These are phyloP conservation scores for Monilinia laxa DNA, from an alignment of 2,329 filamentous ascomycete genomes.

Conservation along the genomic window DNA sequence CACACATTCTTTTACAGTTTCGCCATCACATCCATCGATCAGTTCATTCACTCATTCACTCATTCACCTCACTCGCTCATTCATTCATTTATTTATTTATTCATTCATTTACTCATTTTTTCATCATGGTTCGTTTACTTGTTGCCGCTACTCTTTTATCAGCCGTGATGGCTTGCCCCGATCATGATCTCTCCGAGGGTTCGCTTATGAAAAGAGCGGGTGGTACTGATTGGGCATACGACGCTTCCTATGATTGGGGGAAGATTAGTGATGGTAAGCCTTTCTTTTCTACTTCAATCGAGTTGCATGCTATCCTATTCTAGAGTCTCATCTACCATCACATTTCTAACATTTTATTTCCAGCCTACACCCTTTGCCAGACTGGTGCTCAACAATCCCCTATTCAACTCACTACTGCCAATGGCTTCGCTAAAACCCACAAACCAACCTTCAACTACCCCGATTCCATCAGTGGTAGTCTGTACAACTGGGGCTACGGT, in stretches of 20 bases:
- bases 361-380: constrained; percentile 48
- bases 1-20: background rate
- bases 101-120: background rate
- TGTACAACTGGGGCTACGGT: constrained; percentile 52
- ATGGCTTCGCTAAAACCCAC: constrained; percentile 46
- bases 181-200: constrained; percentile 28
- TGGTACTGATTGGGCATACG: constrained; percentile 40
- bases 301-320: background rate
- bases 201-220: constrained; percentile 25
- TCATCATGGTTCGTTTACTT: constrained; percentile 13
- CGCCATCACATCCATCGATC: background rate
- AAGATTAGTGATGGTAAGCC: constrained; percentile 39
- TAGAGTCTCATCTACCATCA: too few relatives aligned
- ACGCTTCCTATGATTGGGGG: constrained; percentile 46
- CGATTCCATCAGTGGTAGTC: constrained; percentile 41
- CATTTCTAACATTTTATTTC: background rate
- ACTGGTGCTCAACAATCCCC: constrained; percentile 52
- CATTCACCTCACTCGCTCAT: background rate
- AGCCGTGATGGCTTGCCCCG: constrained; percentile 31
- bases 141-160: constrained; percentile 22
- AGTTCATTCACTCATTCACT: background rate
- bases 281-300: background rate
- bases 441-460: constrained; percentile 47
- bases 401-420: constrained; percentile 45
- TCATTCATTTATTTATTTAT: background rate